A percentile compares a stretch with the other conserved stretches of the same genome.
Conservation (phyloP, 306 rosid genomes). For the Lagenaria siceraria region DNA sequence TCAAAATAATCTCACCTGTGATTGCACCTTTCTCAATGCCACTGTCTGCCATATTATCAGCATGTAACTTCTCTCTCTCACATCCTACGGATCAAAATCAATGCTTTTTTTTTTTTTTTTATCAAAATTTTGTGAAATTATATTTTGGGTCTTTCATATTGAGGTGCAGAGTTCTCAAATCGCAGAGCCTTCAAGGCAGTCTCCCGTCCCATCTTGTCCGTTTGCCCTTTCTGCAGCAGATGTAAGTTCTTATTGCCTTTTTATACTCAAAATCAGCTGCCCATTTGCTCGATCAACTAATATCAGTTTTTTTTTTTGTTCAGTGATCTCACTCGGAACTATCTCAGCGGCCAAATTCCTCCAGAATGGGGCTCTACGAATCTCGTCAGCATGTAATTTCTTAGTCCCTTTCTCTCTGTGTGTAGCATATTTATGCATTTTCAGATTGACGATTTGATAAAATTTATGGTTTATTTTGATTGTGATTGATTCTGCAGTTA, state of each 20-base stretch:
- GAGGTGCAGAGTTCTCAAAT: constrained; percentile 7
- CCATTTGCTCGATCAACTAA: not conserved
- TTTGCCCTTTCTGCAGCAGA: constrained; percentile 7
- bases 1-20: not conserved
- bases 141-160: not conserved
- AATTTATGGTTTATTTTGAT: not conserved
- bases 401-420: not conserved
- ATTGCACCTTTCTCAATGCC: not conserved
- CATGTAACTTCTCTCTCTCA: not conserved
- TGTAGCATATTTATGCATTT: not conserved
- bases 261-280: not conserved
- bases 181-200: constrained; percentile 10
- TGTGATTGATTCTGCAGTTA: constrained; percentile 37
- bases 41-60: constrained; percentile 1
- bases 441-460: not conserved
- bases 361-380: constrained; percentile 16
- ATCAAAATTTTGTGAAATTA: not conserved
- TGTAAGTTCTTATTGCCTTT: not conserved
- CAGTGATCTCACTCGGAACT: constrained; percentile 31
- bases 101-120: too few relatives aligned
- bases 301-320: not conserved
- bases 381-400: constrained; percentile 8
- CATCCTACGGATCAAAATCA: not conserved
- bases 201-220: constrained; percentile 11
- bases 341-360: constrained; percentile 22